These are phyloP conservation scores for Ramaria sp. DNA, from an alignment of 768 basidiomycete species.

Conservation along the genomic window DNA sequence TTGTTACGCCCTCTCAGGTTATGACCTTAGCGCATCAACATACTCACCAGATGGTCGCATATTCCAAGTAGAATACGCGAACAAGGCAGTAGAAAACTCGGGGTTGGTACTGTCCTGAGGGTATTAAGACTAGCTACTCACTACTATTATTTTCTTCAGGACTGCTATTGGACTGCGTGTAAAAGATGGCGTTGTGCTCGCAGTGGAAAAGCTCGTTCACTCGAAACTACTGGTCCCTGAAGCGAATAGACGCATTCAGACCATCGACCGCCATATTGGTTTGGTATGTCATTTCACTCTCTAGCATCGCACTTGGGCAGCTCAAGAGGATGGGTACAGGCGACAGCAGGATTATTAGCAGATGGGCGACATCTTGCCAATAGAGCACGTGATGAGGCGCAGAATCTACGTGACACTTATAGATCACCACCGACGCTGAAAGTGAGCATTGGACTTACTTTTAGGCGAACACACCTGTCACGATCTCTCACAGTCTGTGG, in stretches of 20 bases:
- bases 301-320: not conserved
- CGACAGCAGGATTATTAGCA: conserved; percentile 86
- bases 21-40: conserved; percentile 90
- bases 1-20: conserved; percentile 36
- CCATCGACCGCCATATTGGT: conserved; percentile 88
- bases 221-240: conserved; percentile 92
- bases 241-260: conserved; percentile 87
- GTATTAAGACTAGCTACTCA: conserved; percentile 3
- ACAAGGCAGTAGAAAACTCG: conserved; percentile 97
- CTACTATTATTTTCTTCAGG: conserved; percentile 30
- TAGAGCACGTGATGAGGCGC: conserved; percentile 76
- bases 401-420: conserved; percentile 62
- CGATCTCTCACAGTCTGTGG: conserved; percentile 35
- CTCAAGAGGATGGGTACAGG: conserved; percentile 34
- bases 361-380: conserved; percentile 85
- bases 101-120: conserved; percentile 44
- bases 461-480: conserved; percentile 14
- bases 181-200: conserved; percentile 89
- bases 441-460: conserved; percentile 31
- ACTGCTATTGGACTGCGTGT: conserved; percentile 94
- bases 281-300: conserved; percentile 43
- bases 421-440: conserved; percentile 68
- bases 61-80: conserved; percentile 98
- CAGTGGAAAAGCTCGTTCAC: conserved; percentile 96
- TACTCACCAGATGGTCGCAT: conserved; percentile 97